Base-by-base conservation (phyloP, 2,329 filamentous ascomycete genomes). In the Rhynchosporium agropyri region DNA sequence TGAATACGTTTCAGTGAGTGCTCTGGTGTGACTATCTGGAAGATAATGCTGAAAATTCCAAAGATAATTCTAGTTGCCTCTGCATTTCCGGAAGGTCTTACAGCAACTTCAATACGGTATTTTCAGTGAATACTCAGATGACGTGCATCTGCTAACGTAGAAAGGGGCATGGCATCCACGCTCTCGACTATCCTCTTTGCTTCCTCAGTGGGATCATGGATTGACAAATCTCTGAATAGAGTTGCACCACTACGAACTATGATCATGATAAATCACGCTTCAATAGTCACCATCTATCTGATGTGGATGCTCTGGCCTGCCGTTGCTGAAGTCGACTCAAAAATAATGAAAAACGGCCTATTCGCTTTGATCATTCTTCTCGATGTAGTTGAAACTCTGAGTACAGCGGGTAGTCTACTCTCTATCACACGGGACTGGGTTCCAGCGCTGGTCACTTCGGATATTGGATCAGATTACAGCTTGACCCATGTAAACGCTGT, bases 1-100 rank as follows among this genome's bases (percentile, higher is more conserved):
- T 64, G 81, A 84, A 69, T 84, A 84, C 63, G 81, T 80, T n/a
- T 79, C 80, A 13, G 77, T 84, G 8, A 65, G 63, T 38, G 50
- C 28, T 36, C 12, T 2, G 4, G 8, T 40, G 29, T 28, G 10
- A 20, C 3, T 13, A n/a, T 46, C 7, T 40, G 13, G 26, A 13
- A 46, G 8, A 26, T 3, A 8, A 7, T 20, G 7, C 20, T n/a
- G 26, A 9, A 20, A 8, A 20, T 20, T 8, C 2, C 20, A 4
- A 26, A 69, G 67, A 65, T 68, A 4, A 64, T 84, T 2, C 78
- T 88, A 38, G 81, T 84, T 0, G 81, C 85, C 7, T 78, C 75
- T 26, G 74, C 73, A 54, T 79, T 70, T 65, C 77, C 70, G 53
- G 74, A 73, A 66, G 79, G 76, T 60, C 69, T 78, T 12, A 71